Percentiles rank a stretch among this genome's conserved stretches.
Conservation (phyloP, 495 filamentous ascomycete genomes). For the Neurospora tetrasperma region DNA sequence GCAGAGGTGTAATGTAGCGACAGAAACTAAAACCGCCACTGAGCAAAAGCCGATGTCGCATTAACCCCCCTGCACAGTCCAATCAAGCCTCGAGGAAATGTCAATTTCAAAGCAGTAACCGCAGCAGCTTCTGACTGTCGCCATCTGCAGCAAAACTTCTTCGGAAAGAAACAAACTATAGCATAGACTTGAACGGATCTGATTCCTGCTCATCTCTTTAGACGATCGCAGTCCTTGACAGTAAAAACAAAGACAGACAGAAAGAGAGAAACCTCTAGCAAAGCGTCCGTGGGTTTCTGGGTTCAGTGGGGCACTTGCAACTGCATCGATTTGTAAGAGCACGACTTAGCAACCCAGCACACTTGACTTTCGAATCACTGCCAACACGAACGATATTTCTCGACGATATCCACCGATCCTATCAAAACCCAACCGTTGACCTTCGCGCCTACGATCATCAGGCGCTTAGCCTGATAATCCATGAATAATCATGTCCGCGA, state of each 20-base stretch:
- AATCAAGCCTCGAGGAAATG: background rate
- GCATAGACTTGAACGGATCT: background rate
- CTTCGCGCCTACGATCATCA: background rate
- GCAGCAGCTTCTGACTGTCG: background rate
- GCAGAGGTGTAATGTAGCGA: background rate
- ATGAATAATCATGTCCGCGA: conserved; percentile 67
- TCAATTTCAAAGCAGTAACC: conserved; percentile 29
- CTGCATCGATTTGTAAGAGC: background rate
- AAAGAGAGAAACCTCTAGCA: background rate
- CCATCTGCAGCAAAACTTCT: background rate
- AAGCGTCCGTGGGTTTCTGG: background rate
- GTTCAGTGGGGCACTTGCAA: background rate
- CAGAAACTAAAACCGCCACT: background rate
- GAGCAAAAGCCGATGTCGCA: conserved; percentile 26
- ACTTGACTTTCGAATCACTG: background rate
- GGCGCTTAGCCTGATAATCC: background rate
- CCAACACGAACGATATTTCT: background rate
- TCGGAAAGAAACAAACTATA: conserved; percentile 9
- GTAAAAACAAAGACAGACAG: background rate
- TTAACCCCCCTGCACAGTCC: conserved; percentile 8
- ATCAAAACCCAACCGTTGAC: background rate
- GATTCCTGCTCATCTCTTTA: background rate
- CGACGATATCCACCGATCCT: background rate
- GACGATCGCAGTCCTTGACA: background rate
- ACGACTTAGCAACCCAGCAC: background rate